Evolutionary conservation across 2,329 filamentous ascomycete species (phyloP).

Genomic region (Samsoniella hepiali): DNA sequence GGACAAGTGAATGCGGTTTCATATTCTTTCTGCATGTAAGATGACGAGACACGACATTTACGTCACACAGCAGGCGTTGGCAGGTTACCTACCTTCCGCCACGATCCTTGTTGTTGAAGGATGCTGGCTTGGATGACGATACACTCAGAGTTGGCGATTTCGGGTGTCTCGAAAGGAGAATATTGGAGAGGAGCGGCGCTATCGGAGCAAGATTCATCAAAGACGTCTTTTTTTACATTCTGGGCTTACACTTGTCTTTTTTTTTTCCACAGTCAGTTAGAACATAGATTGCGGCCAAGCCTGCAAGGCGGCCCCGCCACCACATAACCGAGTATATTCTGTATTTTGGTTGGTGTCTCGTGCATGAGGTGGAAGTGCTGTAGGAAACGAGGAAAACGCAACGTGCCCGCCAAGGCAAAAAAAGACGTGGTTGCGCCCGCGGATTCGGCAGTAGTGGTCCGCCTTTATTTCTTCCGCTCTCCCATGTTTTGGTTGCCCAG

Average conservation of each 20-base stretch:
- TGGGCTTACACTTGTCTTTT: background rate
- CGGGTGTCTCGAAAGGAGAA: background rate
- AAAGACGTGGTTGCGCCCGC: too few relatives aligned
- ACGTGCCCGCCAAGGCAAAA: too few relatives aligned
- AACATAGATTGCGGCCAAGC: constrained; percentile 3
- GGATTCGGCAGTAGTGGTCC: too few relatives aligned
- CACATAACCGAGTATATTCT: background rate
- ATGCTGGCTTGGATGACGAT: background rate
- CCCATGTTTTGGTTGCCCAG: too few relatives aligned
- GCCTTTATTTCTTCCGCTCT: too few relatives aligned
- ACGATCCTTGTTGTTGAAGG: background rate
- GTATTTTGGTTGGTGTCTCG: background rate
- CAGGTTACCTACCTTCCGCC: background rate
- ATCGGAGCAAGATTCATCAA: background rate
- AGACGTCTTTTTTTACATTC: background rate
- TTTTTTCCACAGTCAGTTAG: background rate
- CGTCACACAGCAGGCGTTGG: background rate
- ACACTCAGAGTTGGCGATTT: background rate
- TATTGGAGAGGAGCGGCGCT: constrained; percentile 1
- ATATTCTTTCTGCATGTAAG: background rate
- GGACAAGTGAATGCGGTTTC: constrained; percentile 33
- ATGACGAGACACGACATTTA: background rate
- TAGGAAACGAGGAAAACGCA: too few relatives aligned
- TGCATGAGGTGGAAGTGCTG: background rate
- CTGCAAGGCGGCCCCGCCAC: background rate